Evolutionary conservation across 148 eudicot genomes (phyloP).

Genomic region (Pharnaceum exiguum): DNA sequence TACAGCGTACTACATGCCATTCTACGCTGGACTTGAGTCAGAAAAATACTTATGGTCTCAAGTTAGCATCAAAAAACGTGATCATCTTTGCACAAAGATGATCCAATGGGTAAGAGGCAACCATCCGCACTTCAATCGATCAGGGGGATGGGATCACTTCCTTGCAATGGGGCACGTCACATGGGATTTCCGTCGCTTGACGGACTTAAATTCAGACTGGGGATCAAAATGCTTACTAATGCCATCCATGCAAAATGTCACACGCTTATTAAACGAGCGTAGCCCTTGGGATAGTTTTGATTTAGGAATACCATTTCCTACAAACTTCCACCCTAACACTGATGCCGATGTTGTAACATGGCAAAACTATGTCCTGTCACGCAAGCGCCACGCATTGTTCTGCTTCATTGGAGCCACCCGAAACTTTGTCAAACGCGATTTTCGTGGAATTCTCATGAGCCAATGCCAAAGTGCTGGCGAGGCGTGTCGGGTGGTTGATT

Average conservation of each 20-base stretch:
- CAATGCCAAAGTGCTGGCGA: constrained; percentile 50
- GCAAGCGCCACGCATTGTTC: constrained; percentile 40
- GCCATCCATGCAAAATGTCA: constrained; percentile 52
- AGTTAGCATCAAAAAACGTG: constrained; percentile 16
- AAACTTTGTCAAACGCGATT: constrained; percentile 52
- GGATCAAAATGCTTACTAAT: constrained; percentile 58
- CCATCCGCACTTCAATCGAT: too few relatives aligned
- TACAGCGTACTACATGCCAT: constrained; percentile 75
- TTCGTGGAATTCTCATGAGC: constrained; percentile 48
- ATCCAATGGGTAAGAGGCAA: constrained; percentile 44
- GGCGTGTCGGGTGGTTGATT: constrained; percentile 66
- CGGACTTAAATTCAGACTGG: constrained; percentile 48
- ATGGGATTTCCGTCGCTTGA: constrained; percentile 74
- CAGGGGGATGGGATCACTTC: constrained; percentile 64
- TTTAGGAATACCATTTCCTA: constrained; percentile 65
- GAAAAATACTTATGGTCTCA: constrained; percentile 47
- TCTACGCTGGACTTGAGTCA: constrained; percentile 70
- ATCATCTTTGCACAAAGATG: constrained; percentile 36
- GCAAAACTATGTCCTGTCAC: constrained; percentile 49
- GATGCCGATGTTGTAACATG: constrained; percentile 34
- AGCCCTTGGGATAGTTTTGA: constrained; percentile 48
- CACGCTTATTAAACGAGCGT: constrained; percentile 50
- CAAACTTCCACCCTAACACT: constrained; percentile 69
- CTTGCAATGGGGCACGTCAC: constrained; percentile 62
- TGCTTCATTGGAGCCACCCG: constrained; percentile 88